phyloP scores from a whole-genome alignment of 2,329 filamentous ascomycete species.

The Fusarium napiforme region DNA sequence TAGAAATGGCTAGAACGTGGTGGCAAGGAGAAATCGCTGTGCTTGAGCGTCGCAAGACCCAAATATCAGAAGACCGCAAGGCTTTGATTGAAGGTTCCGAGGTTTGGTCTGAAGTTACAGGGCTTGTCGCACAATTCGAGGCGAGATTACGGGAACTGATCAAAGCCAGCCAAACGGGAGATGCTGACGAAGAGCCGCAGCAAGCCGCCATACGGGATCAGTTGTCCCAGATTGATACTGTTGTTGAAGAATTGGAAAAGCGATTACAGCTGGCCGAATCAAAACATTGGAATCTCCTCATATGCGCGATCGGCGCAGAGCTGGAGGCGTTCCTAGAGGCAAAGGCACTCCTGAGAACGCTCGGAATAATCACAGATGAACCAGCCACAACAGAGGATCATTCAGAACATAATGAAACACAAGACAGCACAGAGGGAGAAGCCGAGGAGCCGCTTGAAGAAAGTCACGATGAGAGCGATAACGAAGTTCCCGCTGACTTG shows the following conservation, averaged over 20 bases:
- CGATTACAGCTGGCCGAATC: constrained; percentile 66
- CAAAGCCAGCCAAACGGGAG: constrained; percentile 47
- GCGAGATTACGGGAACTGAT: constrained; percentile 68
- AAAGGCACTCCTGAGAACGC: constrained; percentile 60
- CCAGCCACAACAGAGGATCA: constrained; percentile 8
- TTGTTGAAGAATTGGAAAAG: constrained; percentile 66
- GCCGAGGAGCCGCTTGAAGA: constrained; percentile 17
- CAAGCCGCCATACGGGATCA: constrained; percentile 58
- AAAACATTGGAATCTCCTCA: constrained; percentile 77
- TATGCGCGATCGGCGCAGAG: constrained; percentile 80
- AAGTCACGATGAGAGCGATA: constrained; percentile 51
- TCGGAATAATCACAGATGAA: constrained; percentile 21
- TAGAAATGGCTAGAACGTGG: constrained; percentile 77
- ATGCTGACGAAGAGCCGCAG: constrained; percentile 48
- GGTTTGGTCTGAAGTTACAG: constrained; percentile 73
- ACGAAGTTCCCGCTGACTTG: constrained; percentile 57
- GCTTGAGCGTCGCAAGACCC: constrained; percentile 64
- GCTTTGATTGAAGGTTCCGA: constrained; percentile 75
- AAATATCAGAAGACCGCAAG: constrained; percentile 69
- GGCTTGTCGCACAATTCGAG: constrained; percentile 73
- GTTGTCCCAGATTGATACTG: constrained; percentile 65
- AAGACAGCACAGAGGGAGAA: not conserved
- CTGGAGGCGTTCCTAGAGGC: constrained; percentile 73
- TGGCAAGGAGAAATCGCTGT: constrained; percentile 72
- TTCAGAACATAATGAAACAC: not conserved